Percentiles rank a stretch among this genome's conserved stretches.
phyloP scores from a whole-genome alignment of 2,329 filamentous ascomycete species.

The Fusarium caatingaense region DNA sequence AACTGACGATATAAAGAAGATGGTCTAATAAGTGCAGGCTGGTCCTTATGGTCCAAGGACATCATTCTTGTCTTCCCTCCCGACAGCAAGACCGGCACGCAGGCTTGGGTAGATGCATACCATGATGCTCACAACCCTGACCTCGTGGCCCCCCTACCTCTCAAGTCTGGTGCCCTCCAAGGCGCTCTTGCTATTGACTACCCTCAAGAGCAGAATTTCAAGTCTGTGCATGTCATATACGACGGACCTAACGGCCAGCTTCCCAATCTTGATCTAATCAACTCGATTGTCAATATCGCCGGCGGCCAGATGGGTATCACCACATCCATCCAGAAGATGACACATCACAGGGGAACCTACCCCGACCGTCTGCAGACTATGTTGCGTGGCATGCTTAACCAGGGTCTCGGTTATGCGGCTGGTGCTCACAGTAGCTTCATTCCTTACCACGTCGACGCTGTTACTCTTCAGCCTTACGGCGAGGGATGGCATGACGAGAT shows the following conservation, averaged over 20 bases:
- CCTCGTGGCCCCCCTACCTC: conserved; percentile 78
- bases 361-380: conserved; percentile 86
- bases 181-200: conserved; percentile 95
- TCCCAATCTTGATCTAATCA: conserved; percentile 95
- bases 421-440: conserved; percentile 97
- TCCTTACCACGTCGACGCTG: conserved; percentile 95
- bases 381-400: conserved; percentile 90
- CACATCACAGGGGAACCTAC: conserved; percentile 83
- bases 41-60: conserved; percentile 99
- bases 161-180: conserved; percentile 94
- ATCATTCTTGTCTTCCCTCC: conserved; percentile 92
- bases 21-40: conserved; percentile 63
- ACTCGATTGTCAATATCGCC: conserved; percentile 89
- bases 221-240: conserved; percentile 90
- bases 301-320: conserved; percentile 92
- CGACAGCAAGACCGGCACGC: conserved; percentile 89
- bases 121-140: conserved; percentile 85
- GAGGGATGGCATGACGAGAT: conserved; percentile 98
- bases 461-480: conserved; percentile 90
- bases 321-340: conserved; percentile 87
- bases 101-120: conserved; percentile 98
- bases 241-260: conserved; percentile 96
- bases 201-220: conserved; percentile 83
- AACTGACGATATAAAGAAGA: not conserved
- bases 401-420: conserved; percentile 87